Evolutionary conservation across 2,329 filamentous ascomycete species (phyloP), one percentile per base, ranked within the genome.

Genomic region (Neonectria ditissima): DNA sequence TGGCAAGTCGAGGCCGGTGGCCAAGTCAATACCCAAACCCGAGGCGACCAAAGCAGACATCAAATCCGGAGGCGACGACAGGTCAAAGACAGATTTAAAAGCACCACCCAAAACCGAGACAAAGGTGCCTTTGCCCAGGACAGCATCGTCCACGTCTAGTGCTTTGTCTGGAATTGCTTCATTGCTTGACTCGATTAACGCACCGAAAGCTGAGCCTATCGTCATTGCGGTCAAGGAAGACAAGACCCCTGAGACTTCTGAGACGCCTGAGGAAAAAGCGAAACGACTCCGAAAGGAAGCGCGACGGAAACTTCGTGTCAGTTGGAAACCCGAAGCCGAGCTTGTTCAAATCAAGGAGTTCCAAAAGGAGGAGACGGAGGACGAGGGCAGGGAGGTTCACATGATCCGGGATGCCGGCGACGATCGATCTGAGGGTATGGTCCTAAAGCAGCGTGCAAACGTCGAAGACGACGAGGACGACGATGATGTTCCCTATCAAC

Each of bases 351-450:
- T 93, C 58, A 86, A 87, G 66, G 81, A 89, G 53, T 94, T 94
- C 78, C 87, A 89, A 58, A 91, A 92, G 71, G 90, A 93, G 65
- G 88, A 87, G 1, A 85, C 86, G 1, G 91, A 94, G 74, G 90
- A 93, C 69, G 84, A 89, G 61, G 90, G 89, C 56, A 85, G 91
- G 59, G 86, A 87, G 57, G 83, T 85, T 59, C 91, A 88, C 72
- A 89, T 92, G 84, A 86, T 90, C 43, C 87, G 88, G 52, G 91
- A 94, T 76, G 90, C 90, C 4, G 86, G 86, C 30, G 91, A 94
- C 74, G 90, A 92, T 71, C 88, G 89, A 53, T 89, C 88, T 5
- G 92, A 92, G 73, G 90, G 92, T 52, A 89, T 91, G 82, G 88
- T 91, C 69, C 80, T 90, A 55, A 90, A 89, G 71, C 83, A 84